Conservation (phyloP, 495 filamentous ascomycete species). For the Wilcoxina mikolae region DNA sequence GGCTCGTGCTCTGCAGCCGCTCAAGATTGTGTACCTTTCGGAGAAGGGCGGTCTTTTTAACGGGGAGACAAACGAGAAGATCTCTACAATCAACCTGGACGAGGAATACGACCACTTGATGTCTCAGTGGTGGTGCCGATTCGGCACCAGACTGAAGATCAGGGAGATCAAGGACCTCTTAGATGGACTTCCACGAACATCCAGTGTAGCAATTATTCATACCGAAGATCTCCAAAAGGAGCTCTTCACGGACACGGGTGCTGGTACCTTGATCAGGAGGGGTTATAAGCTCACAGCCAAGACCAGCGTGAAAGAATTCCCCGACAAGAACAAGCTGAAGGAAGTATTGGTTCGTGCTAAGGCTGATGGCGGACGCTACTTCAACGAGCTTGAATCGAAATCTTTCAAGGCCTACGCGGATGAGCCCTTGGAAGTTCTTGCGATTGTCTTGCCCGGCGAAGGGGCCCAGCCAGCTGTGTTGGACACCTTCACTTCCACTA, state of each 20-base stretch:
- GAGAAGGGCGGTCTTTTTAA: constrained; percentile 97
- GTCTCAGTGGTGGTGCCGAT: constrained; percentile 89
- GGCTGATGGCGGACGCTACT: constrained; percentile 17
- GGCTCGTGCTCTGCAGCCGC: constrained; percentile 71
- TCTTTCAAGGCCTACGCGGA: constrained; percentile 87
- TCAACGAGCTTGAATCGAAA: constrained; percentile 13
- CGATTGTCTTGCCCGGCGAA: constrained; percentile 68
- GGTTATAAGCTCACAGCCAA: constrained; percentile 79
- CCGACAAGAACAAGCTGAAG: constrained; percentile 61
- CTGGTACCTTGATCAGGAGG: constrained; percentile 83
- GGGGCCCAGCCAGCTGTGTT: constrained; percentile 51
- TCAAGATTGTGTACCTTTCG: constrained; percentile 96
- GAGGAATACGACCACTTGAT: constrained; percentile 94
- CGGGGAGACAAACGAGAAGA: constrained; percentile 84
- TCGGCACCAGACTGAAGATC: constrained; percentile 94
- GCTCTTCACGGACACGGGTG: constrained; percentile 88
- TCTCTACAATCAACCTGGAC: constrained; percentile 93
- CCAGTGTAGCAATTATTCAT: constrained; percentile 95
- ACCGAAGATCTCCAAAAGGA: constrained; percentile 90
- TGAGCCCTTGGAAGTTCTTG: constrained; percentile 88
- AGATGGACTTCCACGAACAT: constrained; percentile 70
- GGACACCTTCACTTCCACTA: constrained; percentile 88
- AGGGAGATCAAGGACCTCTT: constrained; percentile 95
- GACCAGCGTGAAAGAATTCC: constrained; percentile 60
- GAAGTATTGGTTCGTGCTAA: constrained; percentile 64